Evolutionary conservation across 164 flowering plant genomes (phyloP), one percentile per base, ranked within the genome.

Genomic region (Nymphaea colorata): DNA sequence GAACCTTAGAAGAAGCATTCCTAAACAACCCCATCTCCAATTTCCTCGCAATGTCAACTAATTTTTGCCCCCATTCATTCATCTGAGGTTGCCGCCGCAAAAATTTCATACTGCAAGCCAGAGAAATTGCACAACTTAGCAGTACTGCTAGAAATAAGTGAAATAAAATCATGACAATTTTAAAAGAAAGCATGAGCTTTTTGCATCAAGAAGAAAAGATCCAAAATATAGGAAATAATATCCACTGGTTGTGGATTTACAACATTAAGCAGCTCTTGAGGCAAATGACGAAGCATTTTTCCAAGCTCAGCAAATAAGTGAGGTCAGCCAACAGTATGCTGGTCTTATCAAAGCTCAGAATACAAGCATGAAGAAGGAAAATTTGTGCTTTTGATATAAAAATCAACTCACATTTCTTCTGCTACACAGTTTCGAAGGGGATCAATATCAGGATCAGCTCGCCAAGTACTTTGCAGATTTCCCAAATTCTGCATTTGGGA

Each of bases 11-110:
- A 36, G 61, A 3, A 69, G 99, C 89, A 66, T 4, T 51, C 72
- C 74, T 88, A 61, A 79, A 83, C 10, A 94, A 68, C 25, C 79
- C 76, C 64, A 87, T 96, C 71, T 94, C 99, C 72, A 91, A 69
- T 59, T 91, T 90, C 75, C 68, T 89, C 36, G 78, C 86, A 74
- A 94, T 61, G 74, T 91, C 96, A 43, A 42, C 51, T 42, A 84
- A 41, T 81, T 67, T 87, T 47, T 62, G 53, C 67, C 69, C 76
- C 76, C 69, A 69, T 64, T 74, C 77, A 42, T 51, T 59, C 64
- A 69, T 1, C 44, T 66, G 7, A 36, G 41, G 68, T 6, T 62
- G 68, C 72, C 74, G 70, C 64, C 55, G 73, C 41, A 68, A 45
- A 65, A 72, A 59, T 44, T 66, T 66, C 36, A 5, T 64, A 36